Conservation (phyloP, 345 rosid genomes). For the Eucalyptus marginata region DNA sequence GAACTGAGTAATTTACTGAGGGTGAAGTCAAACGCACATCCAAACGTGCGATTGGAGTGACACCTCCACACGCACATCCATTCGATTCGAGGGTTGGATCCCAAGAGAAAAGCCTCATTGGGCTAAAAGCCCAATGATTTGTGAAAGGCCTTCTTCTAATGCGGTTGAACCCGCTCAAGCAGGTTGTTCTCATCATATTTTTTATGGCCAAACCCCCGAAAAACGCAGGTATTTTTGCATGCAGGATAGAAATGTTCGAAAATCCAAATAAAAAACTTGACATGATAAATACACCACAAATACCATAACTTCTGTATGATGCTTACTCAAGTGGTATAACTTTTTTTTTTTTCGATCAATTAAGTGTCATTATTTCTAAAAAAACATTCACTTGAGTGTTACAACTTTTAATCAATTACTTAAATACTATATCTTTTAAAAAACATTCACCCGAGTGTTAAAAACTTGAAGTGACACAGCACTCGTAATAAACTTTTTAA, state of each 20-base stretch:
- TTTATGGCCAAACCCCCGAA: neutral
- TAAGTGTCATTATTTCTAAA: neutral
- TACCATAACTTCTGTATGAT: neutral
- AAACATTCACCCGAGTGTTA: neutral
- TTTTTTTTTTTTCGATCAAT: neutral
- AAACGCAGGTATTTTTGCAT: neutral
- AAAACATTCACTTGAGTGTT: neutral
- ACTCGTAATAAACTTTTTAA: neutral
- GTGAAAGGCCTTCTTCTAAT: neutral
- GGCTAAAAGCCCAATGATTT: neutral
- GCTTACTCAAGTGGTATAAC: accelerated
- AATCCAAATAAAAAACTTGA: neutral
- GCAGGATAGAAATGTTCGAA: neutral
- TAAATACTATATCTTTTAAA: neutral
- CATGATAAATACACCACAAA: no score
- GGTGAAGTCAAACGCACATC: neutral
- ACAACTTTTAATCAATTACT: neutral
- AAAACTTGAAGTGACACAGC: neutral
- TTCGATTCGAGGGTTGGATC: no score
- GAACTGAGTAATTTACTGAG: neutral
- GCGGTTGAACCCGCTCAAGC: neutral
- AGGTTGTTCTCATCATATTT: neutral
- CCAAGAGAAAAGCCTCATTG: neutral
- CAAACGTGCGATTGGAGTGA: neutral
- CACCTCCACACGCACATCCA: neutral